Evolutionary conservation across 2,329 filamentous ascomycete genomes (phyloP), one percentile per base, ranked within the genome.

Genomic region (Dryadomyces sulphureus): DNA sequence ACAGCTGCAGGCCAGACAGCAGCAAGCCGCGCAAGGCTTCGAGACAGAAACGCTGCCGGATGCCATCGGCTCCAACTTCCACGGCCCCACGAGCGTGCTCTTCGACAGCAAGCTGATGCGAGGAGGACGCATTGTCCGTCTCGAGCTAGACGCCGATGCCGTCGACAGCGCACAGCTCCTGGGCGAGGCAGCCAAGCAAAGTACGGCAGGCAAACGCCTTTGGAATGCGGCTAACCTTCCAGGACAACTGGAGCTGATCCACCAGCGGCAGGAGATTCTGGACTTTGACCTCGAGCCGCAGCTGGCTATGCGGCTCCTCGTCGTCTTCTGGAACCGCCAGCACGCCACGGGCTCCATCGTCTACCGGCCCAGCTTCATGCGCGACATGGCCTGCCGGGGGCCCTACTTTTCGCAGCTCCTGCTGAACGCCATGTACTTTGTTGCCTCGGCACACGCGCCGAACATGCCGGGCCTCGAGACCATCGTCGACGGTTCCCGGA

Each of bases 221-320:
- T 63, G 44, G 66, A 70, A n/a, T n/a, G n/a, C n/a, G n/a, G n/a
- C n/a, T n/a, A n/a, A n/a, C n/a, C n/a, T n/a, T n/a, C n/a, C 14
- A 51, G 59, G 69, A 7, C 72, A 75, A 47, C 56, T 73, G 9
- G 72, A 75, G 47, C 60, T 62, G 0, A 57, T 73, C 46, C 67
- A 74, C 49, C 61, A 66, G 36, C 57, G 61, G 5, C 56, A 62
- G 16, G 64, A 62, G 1, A 65, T 65, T 45, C 61, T 75, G 3
- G 71, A 77, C 52, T 75, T 77, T 54, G 72, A 76, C 52, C 72
- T 75, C 1, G 65, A 71, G 27, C 65, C 70, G 0, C 66, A 73
- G 12, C 53, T 75, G 7, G 72, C 64, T 3, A 66, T 72, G 59
- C 68, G 75, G 43, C 55, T 76, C 5, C 57, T 75, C 0, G 62